phyloP scores from a whole-genome alignment of 345 rosid genomes.

The thale cress (Arabidopsis thaliana) region TAIR10.1 NC_003075.7:14949001-14949500 shows the following conservation, averaged over 20 bases:
- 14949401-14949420: constrained; percentile 42
- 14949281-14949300: constrained; percentile 87
- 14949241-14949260: not conserved
- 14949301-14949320: constrained; percentile 84
- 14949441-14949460: constrained; percentile 89
- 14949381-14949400: not conserved
- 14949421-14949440: constrained; percentile 84
- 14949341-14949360: constrained; percentile 29
- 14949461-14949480: constrained; percentile 94
- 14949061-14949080: constrained; percentile 93
- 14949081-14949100: constrained; percentile 83
- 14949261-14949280: constrained; percentile 64
- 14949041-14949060: constrained; percentile 82
- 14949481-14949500: constrained; percentile 77
- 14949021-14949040: constrained; percentile 46
- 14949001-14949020: constrained; percentile 13
- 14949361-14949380: not conserved
- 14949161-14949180: constrained; percentile 23
- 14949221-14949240: not conserved
- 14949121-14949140: not conserved
- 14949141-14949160: not conserved
- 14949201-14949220: not conserved
- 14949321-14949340: constrained; percentile 20
- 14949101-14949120: constrained; percentile 72
- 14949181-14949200: not conserved